phyloP scores from a whole-genome alignment of 2,329 filamentous ascomycete species.

The Aspergillus intermedius region DNA sequence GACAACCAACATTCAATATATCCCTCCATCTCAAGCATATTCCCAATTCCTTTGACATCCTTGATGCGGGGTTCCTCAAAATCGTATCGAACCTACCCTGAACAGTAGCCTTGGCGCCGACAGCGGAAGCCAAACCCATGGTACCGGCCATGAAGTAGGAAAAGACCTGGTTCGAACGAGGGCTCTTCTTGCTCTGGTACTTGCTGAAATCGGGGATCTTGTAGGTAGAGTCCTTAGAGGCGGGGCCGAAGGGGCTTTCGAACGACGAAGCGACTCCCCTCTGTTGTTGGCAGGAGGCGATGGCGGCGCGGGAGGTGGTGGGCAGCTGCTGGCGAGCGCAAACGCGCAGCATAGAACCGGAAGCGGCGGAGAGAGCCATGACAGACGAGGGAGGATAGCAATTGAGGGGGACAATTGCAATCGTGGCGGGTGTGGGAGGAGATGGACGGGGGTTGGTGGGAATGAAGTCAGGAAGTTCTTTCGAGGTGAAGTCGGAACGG shows the following conservation, averaged over 20 bases:
- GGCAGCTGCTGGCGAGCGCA: conserved; percentile 44
- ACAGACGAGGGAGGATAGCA: conserved; percentile 30
- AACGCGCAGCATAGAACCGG: conserved; percentile 62
- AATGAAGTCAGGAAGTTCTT: conserved; percentile 2
- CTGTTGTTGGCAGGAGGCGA: conserved; percentile 37
- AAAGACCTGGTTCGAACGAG: conserved; percentile 76
- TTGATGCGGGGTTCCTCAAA: background rate
- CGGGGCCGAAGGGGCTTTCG: conserved; percentile 50
- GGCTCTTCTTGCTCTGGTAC: conserved; percentile 66
- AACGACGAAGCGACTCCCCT: conserved; percentile 39
- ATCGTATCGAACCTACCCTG: conserved; percentile 63
- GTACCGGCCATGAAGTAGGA: conserved; percentile 98
- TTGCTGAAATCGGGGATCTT: conserved; percentile 84
- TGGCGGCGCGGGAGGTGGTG: conserved; percentile 35
- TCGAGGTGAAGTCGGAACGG: conserved; percentile 34
- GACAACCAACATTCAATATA: conserved; percentile 3
- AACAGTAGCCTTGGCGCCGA: conserved; percentile 95
- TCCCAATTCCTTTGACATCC: background rate
- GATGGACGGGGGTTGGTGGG: conserved; percentile 25
- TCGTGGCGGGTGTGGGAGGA: conserved; percentile 15
- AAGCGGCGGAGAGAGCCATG: conserved; percentile 56
- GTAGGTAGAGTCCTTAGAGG: conserved; percentile 46
- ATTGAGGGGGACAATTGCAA: conserved; percentile 20
- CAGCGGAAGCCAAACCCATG: conserved; percentile 83
- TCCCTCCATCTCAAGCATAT: conserved; percentile 2